Conservation (phyloP, 2,329 filamentous ascomycete species). For the Apiospora sp. region DNA sequence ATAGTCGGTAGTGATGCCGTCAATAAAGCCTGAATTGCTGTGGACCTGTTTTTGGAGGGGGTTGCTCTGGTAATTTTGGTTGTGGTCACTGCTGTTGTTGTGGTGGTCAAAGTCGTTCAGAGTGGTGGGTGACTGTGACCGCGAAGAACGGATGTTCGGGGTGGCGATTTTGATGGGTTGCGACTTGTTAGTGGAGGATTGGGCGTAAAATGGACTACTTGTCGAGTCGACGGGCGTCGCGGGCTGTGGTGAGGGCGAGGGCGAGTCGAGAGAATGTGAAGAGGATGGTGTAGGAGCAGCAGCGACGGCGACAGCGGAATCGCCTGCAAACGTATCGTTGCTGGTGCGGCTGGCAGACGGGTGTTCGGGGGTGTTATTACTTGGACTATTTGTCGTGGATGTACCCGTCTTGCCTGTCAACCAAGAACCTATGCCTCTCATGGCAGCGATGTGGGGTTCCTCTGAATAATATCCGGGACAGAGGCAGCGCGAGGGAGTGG, state of each 20-base stretch:
- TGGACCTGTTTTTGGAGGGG: constrained; percentile 25
- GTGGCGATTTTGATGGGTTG: constrained; percentile 48
- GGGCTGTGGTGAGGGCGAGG: constrained; percentile 52
- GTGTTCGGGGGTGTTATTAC: constrained; percentile 28
- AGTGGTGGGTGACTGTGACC: constrained; percentile 34
- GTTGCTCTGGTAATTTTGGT: constrained; percentile 31
- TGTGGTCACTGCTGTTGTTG: constrained; percentile 29
- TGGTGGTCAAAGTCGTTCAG: constrained; percentile 29
- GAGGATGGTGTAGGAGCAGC: constrained; percentile 47
- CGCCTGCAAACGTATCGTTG: constrained; percentile 30
- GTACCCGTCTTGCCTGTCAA: constrained; percentile 29
- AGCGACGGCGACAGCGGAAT: constrained; percentile 34
- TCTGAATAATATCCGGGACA: constrained; percentile 19
- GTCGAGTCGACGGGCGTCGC: constrained; percentile 51
- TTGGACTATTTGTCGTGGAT: constrained; percentile 29
- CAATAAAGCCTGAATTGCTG: constrained; percentile 18
- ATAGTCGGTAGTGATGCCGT: constrained; percentile 9
- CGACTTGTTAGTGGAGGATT: constrained; percentile 45
- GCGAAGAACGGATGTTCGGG: constrained; percentile 35
- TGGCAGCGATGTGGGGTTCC: constrained; percentile 26
- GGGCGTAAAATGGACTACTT: constrained; percentile 38
- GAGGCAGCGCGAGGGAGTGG: constrained; percentile 15
- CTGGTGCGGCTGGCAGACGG: constrained; percentile 29
- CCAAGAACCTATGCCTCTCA: constrained; percentile 32
- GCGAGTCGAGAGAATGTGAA: constrained; percentile 48